phyloP scores from a whole-genome alignment of 129 eudicot species.

The Flaveria linearis region DNA sequence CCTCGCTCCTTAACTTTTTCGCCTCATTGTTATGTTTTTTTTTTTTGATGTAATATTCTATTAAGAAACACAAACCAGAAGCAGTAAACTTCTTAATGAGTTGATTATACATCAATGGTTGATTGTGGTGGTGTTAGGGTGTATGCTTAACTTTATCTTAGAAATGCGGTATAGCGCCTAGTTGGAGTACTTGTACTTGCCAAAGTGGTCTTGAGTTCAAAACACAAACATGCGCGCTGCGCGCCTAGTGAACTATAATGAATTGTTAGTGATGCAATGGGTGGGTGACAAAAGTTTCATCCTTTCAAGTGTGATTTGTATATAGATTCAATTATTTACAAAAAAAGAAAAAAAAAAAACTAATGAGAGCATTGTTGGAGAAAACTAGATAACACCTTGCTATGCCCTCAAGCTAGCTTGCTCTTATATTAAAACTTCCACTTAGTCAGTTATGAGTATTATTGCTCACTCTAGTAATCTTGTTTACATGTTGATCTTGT shows the following conservation, averaged over 20 bases:
- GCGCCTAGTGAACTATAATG: no score
- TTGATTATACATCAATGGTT: neutral
- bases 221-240: no score
- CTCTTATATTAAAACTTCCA: no score
- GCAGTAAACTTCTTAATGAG: constrained; percentile 1
- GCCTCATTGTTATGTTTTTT: neutral
- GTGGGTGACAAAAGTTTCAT: no score
- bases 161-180: no score
- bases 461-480: neutral
- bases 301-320: no score
- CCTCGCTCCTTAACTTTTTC: neutral
- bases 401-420: no score
- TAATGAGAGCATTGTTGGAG: no score
- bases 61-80: neutral
- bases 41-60: neutral
- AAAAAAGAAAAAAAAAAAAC: rapidly evolving
- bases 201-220: no score
- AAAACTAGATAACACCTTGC: no score
- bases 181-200: no score
- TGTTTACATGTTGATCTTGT: neutral
- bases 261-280: neutral
- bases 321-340: no score
- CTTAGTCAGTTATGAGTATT: neutral
- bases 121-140: neutral
- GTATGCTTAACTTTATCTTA: neutral